A percentile compares a stretch with the other conserved stretches of the same genome.
Conservation (phyloP, 106 monocot species). For the Allium cepa region DNA sequence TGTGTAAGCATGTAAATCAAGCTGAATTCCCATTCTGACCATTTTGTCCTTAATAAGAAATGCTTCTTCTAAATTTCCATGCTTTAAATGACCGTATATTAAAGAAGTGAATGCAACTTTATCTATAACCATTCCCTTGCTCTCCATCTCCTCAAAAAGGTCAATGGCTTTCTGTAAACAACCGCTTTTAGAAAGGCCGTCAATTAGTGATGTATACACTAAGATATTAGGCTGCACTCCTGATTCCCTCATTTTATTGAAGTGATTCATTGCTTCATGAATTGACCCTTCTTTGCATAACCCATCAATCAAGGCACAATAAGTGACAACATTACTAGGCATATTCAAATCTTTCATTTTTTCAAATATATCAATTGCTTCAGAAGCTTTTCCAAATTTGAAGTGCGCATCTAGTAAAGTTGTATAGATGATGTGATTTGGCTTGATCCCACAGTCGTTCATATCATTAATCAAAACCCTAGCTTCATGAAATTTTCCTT, state of each 20-base stretch:
- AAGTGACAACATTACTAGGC: constrained; percentile 49
- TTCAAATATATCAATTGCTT: constrained; percentile 51
- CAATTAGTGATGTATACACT: constrained; percentile 65
- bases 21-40: constrained; percentile 52
- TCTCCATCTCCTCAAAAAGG: constrained; percentile 67
- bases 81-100: constrained; percentile 67
- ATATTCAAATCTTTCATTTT: constrained; percentile 48
- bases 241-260: constrained; percentile 51
- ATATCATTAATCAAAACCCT: constrained; percentile 42
- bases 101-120: constrained; percentile 67
- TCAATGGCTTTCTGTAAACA: constrained; percentile 36
- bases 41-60: constrained; percentile 57
- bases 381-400: constrained; percentile 53
- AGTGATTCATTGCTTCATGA: constrained; percentile 62
- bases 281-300: constrained; percentile 74
- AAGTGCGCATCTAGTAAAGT: constrained; percentile 64
- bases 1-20: constrained; percentile 61
- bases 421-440: constrained; percentile 78
- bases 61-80: constrained; percentile 55
- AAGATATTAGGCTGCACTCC: constrained; percentile 66
- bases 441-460: constrained; percentile 34
- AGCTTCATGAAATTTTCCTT: constrained; percentile 55
- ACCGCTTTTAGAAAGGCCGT: constrained; percentile 69
- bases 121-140: constrained; percentile 50
- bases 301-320: constrained; percentile 82